These are phyloP conservation scores for Ustilago cynodontis DNA, from an alignment of 1,284 basidiomycete genomes.

Conservation along the genomic window DNA sequence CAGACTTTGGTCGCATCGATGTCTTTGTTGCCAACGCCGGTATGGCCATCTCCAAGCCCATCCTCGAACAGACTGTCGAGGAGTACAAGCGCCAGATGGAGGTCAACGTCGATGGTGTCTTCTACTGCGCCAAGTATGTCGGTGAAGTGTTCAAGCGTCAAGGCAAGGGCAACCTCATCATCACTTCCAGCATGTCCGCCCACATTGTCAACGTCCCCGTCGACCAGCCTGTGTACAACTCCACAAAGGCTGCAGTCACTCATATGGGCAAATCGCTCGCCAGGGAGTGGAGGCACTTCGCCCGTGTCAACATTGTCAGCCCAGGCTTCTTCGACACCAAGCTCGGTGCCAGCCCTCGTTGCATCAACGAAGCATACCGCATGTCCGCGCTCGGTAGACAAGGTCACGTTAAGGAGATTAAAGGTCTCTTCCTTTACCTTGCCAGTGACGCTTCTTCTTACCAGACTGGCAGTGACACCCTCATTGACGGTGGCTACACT, in stretches of 20 bases:
- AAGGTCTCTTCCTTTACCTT: constrained; percentile 64
- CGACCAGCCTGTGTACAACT: constrained; percentile 59
- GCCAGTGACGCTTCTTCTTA: constrained; percentile 57
- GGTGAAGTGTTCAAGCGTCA: constrained; percentile 67
- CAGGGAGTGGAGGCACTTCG: constrained; percentile 65
- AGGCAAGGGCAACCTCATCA: constrained; percentile 64
- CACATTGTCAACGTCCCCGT: constrained; percentile 63
- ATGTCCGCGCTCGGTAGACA: constrained; percentile 61
- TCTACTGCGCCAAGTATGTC: constrained; percentile 61
- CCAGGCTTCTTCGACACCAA: constrained; percentile 68
- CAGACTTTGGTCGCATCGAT: constrained; percentile 59
- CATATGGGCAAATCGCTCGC: constrained; percentile 61
- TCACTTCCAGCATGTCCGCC: constrained; percentile 59
- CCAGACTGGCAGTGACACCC: constrained; percentile 53
- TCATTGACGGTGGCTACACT: constrained; percentile 64
- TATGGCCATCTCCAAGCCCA: constrained; percentile 44
- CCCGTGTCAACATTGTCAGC: constrained; percentile 69
- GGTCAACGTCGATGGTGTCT: constrained; percentile 61
- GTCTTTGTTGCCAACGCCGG: constrained; percentile 59
- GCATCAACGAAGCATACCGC: constrained; percentile 53
- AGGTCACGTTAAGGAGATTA: constrained; percentile 66
- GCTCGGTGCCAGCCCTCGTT: constrained; percentile 58
- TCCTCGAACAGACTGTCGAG: constrained; percentile 56
- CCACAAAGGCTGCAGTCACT: constrained; percentile 62
- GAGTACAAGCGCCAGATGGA: constrained; percentile 61